Evolutionary conservation across 2,329 filamentous ascomycete species (phyloP).

Genomic region (Lasiodiplodia sp.): DNA sequence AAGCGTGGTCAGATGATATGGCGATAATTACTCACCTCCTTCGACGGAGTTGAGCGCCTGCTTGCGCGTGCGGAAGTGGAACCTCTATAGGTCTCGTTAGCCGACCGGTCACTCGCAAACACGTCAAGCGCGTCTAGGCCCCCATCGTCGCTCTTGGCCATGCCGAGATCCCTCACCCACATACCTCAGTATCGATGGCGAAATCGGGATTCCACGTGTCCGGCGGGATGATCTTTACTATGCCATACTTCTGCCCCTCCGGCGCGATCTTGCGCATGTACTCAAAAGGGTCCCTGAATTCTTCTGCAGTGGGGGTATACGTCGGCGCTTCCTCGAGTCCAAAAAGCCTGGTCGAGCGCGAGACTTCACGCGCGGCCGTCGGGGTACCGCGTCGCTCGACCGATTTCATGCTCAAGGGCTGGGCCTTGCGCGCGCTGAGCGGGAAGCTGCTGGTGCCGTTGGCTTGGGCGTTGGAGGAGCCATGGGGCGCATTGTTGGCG

Average conservation of each 20-base stretch:
- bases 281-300: conserved; percentile 92
- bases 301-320: conserved; percentile 87
- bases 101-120: neutral
- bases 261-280: conserved; percentile 92
- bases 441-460: conserved; percentile 57
- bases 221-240: conserved; percentile 95
- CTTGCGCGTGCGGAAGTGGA: conserved; percentile 94
- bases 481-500: conserved; percentile 30
- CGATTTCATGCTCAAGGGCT: conserved; percentile 81
- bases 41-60: conserved; percentile 98
- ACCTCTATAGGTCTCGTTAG: conserved; percentile 67
- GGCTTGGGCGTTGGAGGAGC: conserved; percentile 25
- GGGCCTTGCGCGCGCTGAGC: conserved; percentile 69
- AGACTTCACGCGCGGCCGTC: conserved; percentile 75
- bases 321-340: conserved; percentile 89
- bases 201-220: conserved; percentile 94
- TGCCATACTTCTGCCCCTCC: conserved; percentile 85
- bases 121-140: conserved; percentile 1
- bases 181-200: conserved; percentile 94
- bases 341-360: conserved; percentile 81
- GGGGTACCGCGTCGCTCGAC: conserved; percentile 91
- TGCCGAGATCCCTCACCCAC: conserved; percentile 37
- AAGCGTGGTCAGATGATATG: neutral
- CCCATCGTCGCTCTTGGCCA: neutral
- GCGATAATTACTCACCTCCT: conserved; percentile 73